Evolutionary conservation across 1,139 yeast genomes (phyloP).

Genomic region (Zhuliangozyma blackwelliae): DNA sequence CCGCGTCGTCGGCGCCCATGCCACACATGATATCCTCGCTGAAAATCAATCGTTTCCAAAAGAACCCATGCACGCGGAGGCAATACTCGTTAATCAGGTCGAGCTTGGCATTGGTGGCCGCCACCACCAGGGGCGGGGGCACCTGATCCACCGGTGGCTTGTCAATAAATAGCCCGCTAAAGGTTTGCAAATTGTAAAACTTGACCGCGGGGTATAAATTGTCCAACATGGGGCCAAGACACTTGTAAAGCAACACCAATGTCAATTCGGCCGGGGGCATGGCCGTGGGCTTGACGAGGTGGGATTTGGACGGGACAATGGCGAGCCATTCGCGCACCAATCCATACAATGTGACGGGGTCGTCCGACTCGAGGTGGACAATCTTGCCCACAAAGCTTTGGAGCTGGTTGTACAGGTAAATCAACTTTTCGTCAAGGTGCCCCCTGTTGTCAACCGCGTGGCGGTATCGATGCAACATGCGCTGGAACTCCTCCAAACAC

Average conservation of each 20-base stretch:
- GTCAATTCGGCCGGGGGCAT: conserved; percentile 16
- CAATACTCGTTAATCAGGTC: conserved; percentile 15
- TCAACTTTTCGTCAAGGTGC: conserved; percentile 2
- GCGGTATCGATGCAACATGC: too few species aligned
- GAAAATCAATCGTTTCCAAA: conserved; percentile 15
- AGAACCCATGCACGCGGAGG: conserved; percentile 18
- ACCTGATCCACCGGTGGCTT: too few species aligned
- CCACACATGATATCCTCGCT: too few species aligned
- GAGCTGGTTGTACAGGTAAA: conserved; percentile 14
- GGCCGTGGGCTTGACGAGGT: conserved; percentile 10
- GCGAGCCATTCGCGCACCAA: conserved; percentile 24
- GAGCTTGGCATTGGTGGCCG: background rate
- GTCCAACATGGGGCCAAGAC: conserved; percentile 18
- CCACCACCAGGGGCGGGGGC: too few species aligned
- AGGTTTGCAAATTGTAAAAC: conserved; percentile 21
- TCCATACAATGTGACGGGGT: conserved; percentile 12
- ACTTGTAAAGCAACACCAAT: conserved; percentile 15
- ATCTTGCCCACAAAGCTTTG: conserved; percentile 6
- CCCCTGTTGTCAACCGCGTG: conserved; percentile 7
- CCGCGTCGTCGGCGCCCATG: background rate
- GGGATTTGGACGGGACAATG: conserved; percentile 20
- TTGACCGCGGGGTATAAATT: conserved; percentile 22
- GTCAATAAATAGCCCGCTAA: conserved; percentile 7
- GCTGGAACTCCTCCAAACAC: conserved; percentile 17
- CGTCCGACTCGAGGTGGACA: conserved; percentile 1